These are phyloP conservation scores for Microcera coccophila DNA, from an alignment of 2,329 filamentous ascomycete species.

Conservation along the genomic window DNA sequence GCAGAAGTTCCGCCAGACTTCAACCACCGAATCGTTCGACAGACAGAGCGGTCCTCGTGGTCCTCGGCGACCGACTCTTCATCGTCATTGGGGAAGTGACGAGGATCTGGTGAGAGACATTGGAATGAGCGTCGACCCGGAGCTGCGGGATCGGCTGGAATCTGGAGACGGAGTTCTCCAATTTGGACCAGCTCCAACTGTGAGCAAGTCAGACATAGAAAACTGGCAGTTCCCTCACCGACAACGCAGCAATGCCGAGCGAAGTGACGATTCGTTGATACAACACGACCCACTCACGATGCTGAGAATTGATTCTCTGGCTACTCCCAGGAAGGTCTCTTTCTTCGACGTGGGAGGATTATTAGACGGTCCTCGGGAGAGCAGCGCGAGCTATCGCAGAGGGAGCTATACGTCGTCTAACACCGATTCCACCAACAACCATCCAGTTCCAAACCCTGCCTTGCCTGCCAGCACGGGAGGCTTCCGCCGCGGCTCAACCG, in stretches of 20 bases:
- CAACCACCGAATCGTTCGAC: constrained; percentile 61
- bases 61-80: constrained; percentile 46
- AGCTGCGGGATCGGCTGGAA: constrained; percentile 41
- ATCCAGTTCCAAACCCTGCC: constrained; percentile 39
- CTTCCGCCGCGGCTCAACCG: constrained; percentile 51
- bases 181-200: constrained; percentile 36
- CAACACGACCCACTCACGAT: constrained; percentile 33
- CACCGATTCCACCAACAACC: constrained; percentile 36
- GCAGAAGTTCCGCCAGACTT: constrained; percentile 68
- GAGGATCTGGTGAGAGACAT: constrained; percentile 81
- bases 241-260: constrained; percentile 35
- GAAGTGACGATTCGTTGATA: constrained; percentile 45
- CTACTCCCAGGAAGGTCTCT: constrained; percentile 50
- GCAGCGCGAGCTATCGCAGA: constrained; percentile 33
- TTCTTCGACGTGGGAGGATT: constrained; percentile 85
- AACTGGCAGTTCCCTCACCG: constrained; percentile 48
- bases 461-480: constrained; percentile 44
- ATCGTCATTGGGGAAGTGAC: constrained; percentile 80
- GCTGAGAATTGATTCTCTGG: constrained; percentile 18
- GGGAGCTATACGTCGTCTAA: constrained; percentile 42
- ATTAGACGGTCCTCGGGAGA: constrained; percentile 48
- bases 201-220: constrained; percentile 34
- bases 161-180: constrained; percentile 27
- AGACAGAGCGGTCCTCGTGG: constrained; percentile 34
- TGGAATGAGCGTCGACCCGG: constrained; percentile 62